Percentiles rank a stretch among this genome's conserved stretches.
Conservation (phyloP, 2,329 filamentous ascomycete species). For the Aspergillus sergii region DNA sequence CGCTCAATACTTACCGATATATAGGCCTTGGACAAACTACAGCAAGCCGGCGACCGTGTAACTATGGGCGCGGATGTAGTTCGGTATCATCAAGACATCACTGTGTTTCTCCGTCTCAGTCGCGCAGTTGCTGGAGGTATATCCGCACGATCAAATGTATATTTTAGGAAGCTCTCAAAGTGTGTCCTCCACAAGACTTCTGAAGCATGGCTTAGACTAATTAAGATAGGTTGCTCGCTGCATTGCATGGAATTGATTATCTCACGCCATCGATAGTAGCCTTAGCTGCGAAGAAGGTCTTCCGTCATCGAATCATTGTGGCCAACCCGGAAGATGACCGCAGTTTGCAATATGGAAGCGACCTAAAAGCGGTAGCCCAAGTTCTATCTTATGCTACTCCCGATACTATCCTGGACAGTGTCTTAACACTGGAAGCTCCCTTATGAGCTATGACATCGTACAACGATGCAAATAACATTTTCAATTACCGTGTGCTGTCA, state of each 20-base stretch:
- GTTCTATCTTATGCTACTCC: constrained; percentile 63
- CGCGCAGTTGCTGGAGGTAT: constrained; percentile 80
- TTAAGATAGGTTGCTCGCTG: constrained; percentile 59
- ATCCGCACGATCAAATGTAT: constrained; percentile 74
- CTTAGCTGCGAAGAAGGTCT: constrained; percentile 83
- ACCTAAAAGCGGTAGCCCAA: constrained; percentile 66
- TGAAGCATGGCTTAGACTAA: not conserved
- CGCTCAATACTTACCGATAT: not conserved
- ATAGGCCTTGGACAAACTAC: constrained; percentile 58
- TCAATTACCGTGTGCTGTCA: too few relatives aligned
- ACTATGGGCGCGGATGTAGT: constrained; percentile 74
- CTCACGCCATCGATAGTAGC: constrained; percentile 81
- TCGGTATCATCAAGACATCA: constrained; percentile 83
- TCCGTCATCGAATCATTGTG: constrained; percentile 78
- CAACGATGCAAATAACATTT: not conserved
- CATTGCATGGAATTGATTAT: constrained; percentile 78
- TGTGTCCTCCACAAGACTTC: not conserved
- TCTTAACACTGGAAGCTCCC: constrained; percentile 60
- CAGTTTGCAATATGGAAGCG: constrained; percentile 92
- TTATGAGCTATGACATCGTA: constrained; percentile 37
- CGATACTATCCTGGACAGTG: constrained; percentile 61
- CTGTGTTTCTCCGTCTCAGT: constrained; percentile 84
- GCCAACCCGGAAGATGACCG: constrained; percentile 72
- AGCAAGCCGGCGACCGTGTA: constrained; percentile 60
- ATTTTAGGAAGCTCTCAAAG: constrained; percentile 70